These are phyloP conservation scores for Yarrowia sp. DNA, from an alignment of 805 yeast species.

Conservation along the genomic window DNA sequence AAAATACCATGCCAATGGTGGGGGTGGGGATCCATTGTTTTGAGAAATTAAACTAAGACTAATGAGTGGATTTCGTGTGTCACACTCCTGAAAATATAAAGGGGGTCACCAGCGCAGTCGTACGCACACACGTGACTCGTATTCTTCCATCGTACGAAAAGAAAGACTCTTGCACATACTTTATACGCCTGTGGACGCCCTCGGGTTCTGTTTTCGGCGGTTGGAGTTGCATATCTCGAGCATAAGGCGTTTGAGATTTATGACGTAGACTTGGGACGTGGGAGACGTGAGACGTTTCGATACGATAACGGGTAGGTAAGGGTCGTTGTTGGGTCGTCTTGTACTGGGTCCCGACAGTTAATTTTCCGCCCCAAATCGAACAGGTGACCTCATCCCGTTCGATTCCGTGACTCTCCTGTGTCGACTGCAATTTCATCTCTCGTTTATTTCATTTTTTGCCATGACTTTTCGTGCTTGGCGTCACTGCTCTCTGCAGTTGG, in stretches of 20 bases:
- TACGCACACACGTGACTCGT: neutral
- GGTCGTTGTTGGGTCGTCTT: no score
- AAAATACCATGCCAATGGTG: neutral
- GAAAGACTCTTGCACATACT: neutral
- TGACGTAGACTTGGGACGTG: neutral
- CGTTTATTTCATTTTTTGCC: no score
- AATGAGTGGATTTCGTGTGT: neutral
- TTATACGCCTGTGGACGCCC: no score
- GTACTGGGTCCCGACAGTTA: no score
- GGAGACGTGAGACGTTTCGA: neutral
- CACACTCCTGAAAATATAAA: neutral
- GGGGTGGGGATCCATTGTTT: neutral
- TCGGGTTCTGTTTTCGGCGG: constrained; percentile 11
- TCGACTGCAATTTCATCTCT: no score
- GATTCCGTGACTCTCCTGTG: no score
- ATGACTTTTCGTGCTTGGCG: constrained; percentile 17
- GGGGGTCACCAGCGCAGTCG: no score
- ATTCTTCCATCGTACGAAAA: neutral
- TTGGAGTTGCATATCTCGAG: constrained; percentile 22
- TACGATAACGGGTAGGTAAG: constrained; percentile 2
- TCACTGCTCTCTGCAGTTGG: no score
- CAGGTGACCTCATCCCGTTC: no score
- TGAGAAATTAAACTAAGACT: neutral
- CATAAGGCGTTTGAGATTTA: neutral
- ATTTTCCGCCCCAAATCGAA: no score